A percentile compares a stretch with the other conserved stretches of the same genome.
These are phyloP conservation scores for Ophiognomonia clavigignenti-juglandacearum DNA, from an alignment of 2,329 filamentous ascomycete species.

Conservation along the genomic window DNA sequence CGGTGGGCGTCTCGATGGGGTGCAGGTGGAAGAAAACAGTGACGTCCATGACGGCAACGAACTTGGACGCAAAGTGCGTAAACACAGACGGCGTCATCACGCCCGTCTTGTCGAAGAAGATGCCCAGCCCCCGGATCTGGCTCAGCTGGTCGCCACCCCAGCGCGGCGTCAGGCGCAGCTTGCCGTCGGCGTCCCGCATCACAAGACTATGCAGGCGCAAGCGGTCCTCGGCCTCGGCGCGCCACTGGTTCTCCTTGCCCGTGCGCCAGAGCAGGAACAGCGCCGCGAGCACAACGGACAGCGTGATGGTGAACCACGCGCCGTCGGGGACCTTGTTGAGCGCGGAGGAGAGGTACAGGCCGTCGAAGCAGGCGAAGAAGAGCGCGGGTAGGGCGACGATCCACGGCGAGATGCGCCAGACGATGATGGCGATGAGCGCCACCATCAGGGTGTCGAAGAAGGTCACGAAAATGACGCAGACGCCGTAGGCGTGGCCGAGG, in stretches of 20 bases:
- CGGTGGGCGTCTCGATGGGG: constrained; percentile 53
- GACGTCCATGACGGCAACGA: constrained; percentile 60
- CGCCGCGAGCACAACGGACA: constrained; percentile 55
- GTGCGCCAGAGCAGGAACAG: constrained; percentile 71
- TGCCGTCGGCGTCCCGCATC: constrained; percentile 19
- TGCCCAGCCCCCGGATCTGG: constrained; percentile 52
- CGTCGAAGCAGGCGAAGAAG: constrained; percentile 58
- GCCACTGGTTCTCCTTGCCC: constrained; percentile 74
- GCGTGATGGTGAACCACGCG: constrained; percentile 68
- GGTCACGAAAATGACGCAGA: constrained; percentile 73
- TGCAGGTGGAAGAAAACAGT: constrained; percentile 69
- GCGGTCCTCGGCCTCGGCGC: constrained; percentile 58
- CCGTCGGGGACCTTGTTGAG: constrained; percentile 68
- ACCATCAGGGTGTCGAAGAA: constrained; percentile 73
- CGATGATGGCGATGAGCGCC: constrained; percentile 62
- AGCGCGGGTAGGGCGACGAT: constrained; percentile 59
- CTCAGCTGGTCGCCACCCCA: constrained; percentile 39
- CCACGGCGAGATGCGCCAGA: constrained; percentile 59
- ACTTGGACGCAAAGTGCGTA: constrained; percentile 66
- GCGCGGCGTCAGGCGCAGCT: constrained; percentile 28
- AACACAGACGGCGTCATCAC: constrained; percentile 61
- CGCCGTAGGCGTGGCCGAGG: constrained; percentile 68
- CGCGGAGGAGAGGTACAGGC: constrained; percentile 62
- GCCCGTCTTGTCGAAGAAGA: constrained; percentile 74
- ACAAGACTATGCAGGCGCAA: constrained; percentile 40